Evolutionary conservation across 2,329 filamentous ascomycete genomes (phyloP), one percentile per base, ranked within the genome.

Genomic region (Colletotrichum gigasporum): DNA sequence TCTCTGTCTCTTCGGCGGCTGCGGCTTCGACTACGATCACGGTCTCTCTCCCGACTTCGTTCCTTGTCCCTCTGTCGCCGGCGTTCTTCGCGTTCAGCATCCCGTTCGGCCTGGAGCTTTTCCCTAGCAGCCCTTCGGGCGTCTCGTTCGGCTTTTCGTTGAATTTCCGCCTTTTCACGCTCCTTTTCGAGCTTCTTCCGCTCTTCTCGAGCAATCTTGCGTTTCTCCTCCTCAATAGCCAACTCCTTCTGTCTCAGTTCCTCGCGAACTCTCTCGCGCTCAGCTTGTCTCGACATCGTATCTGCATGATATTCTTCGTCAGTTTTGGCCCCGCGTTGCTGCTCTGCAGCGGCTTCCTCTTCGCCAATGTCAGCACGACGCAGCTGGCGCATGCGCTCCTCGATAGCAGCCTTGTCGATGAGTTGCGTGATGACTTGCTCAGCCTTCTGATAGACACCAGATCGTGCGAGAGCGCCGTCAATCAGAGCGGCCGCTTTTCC

Each of bases 381-480:
- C 51, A 92, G 84, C 68, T 90, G 86, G 65, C 92, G 87, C 72
- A 95, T 88, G 51, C 87, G 87, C 24, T 83, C 80, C 72, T 93
- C 90, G 63, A 93, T 92, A 24, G 88, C 85, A 9, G 81, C 80
- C 47, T 89, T 83, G 71, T 92, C 87, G 62, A 95, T 91, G 63
- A 93, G 81, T 26, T 85, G 80, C 64, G 89, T 86, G 50, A 68
- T 88, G 51, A 89, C 86, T 7, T 85, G 82, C 70, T 92, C 87
- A 0, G 90, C 91, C 69, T 87, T 87, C 64, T 90, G 87, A 71
- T 95, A 96, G 26, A 94, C 87, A 24, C 91, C 90, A 18, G 88
- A 90, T 65, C 92, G 87, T 71, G 94, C 91, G 16, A 93, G 86
- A 1, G 91, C 91, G 60, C 92, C 92, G 74, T 94, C 91, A 39